Evolutionary conservation across 768 basidiomycete genomes (phyloP).

Genomic region (Mycena alexandri): DNA sequence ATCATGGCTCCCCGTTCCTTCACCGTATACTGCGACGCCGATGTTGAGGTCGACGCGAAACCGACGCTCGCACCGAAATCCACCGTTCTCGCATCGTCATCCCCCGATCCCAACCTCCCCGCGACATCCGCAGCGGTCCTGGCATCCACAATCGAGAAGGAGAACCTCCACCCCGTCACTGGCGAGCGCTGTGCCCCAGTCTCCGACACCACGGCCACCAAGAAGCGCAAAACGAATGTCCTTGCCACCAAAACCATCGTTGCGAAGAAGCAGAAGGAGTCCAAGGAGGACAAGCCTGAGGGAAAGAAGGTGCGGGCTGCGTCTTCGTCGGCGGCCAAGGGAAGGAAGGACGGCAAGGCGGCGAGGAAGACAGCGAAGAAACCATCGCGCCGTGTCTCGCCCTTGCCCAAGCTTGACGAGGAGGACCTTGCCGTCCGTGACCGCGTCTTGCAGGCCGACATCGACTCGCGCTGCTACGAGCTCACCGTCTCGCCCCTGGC

Average conservation of each 20-base stretch:
- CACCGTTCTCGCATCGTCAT: slow-evolving; percentile 39
- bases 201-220: slow-evolving; percentile 51
- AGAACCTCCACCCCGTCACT: slow-evolving; percentile 83
- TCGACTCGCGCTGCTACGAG: slow-evolving; percentile 85
- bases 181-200: slow-evolving; percentile 66
- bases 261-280: slow-evolving; percentile 60
- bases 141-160: slow-evolving; percentile 70
- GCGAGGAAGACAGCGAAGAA: slow-evolving; percentile 53
- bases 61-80: slow-evolving; percentile 40
- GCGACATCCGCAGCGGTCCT: slow-evolving; percentile 51
- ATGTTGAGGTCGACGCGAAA: slow-evolving; percentile 54
- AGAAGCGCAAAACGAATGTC: slow-evolving; percentile 76
- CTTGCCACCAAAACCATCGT: slow-evolving; percentile 66
- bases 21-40: slow-evolving; percentile 73
- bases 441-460: slow-evolving; percentile 61
- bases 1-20: slow-evolving; percentile 70
- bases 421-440: slow-evolving; percentile 48
- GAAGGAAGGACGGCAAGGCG: slow-evolving; percentile 53
- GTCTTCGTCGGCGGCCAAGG: slow-evolving; percentile 46
- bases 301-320: slow-evolving; percentile 75
- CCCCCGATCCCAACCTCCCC: slow-evolving; percentile 39
- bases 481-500: slow-evolving; percentile 83
- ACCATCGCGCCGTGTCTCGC: slow-evolving; percentile 63
- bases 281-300: slow-evolving; percentile 58
- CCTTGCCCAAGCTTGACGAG: slow-evolving; percentile 73